A percentile compares a stretch with the other conserved stretches of the same genome.
Conservation (phyloP, 1,284 basidiomycete species). For the Paramarasmius palmivorus region DNA sequence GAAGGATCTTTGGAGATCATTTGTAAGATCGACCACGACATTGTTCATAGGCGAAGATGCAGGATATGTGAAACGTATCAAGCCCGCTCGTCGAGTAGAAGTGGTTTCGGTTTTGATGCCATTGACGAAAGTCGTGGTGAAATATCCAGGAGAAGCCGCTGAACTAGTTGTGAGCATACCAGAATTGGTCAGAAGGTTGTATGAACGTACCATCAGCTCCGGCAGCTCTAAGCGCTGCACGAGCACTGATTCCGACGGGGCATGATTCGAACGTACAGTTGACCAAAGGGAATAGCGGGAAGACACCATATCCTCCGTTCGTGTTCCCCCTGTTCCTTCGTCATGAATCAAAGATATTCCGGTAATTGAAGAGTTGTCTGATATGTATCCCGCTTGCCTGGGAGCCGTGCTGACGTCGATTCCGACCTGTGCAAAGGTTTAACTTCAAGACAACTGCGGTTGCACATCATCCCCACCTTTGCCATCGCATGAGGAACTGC, state of each 20-base stretch:
- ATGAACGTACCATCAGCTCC: constrained; percentile 36
- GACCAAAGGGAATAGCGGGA: constrained; percentile 46
- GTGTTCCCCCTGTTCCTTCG: constrained; percentile 54
- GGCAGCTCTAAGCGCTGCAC: constrained; percentile 39
- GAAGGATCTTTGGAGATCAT: constrained; percentile 49
- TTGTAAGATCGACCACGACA: constrained; percentile 45
- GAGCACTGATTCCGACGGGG: constrained; percentile 38
- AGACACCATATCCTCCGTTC: constrained; percentile 48
- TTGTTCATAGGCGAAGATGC: constrained; percentile 25
- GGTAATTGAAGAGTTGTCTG: constrained; percentile 43
- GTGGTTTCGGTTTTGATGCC: constrained; percentile 47
- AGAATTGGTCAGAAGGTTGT: neutral
- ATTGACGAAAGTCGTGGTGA: constrained; percentile 47
- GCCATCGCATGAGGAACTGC: constrained; percentile 55
- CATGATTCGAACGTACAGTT: constrained; percentile 42
- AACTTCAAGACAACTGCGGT: neutral
- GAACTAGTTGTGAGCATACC: neutral
- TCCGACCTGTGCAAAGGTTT: constrained; percentile 35
- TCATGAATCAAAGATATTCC: constrained; percentile 53
- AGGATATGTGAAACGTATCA: constrained; percentile 45
- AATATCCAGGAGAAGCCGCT: constrained; percentile 48
- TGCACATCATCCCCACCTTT: constrained; percentile 31
- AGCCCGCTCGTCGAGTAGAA: constrained; percentile 43
- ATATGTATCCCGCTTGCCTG: constrained; percentile 45
- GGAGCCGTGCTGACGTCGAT: constrained; percentile 49